These are phyloP conservation scores for Penicillium sp. DNA, from an alignment of 2,329 filamentous ascomycete species.

Conservation along the genomic window DNA sequence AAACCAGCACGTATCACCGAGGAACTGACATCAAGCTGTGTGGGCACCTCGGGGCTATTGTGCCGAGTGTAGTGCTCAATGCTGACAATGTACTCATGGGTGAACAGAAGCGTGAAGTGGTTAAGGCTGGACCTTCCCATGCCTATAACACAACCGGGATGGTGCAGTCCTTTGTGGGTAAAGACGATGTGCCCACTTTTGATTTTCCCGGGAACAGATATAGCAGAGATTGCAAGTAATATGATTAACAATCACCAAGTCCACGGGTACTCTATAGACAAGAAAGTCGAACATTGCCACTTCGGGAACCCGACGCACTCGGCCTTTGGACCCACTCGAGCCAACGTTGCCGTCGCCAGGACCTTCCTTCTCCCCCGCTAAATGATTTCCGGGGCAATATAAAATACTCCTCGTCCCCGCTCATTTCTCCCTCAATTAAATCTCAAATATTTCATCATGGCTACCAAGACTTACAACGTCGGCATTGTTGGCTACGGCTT, in stretches of 20 bases:
- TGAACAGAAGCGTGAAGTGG: constrained; percentile 56
- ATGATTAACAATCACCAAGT: too few species aligned
- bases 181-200: constrained; percentile 18
- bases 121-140: constrained; percentile 17
- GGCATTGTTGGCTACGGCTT: constrained; percentile 61
- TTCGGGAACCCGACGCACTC: constrained; percentile 31
- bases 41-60: constrained; percentile 65
- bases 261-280: too few species aligned
- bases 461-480: constrained; percentile 52
- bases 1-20: constrained; percentile 66
- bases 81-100: constrained; percentile 48
- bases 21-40: constrained; percentile 68
- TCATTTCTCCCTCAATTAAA: constrained; percentile 21
- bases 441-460: constrained; percentile 29
- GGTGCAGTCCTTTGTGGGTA: constrained; percentile 21
- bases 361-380: constrained; percentile 36
- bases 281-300: not conserved
- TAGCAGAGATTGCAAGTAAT: too few species aligned
- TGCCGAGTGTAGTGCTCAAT: constrained; percentile 48
- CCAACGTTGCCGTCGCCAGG: constrained; percentile 40
- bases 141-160: constrained; percentile 19
- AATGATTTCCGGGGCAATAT: not conserved
- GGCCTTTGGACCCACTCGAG: constrained; percentile 19
- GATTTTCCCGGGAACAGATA: constrained; percentile 51
- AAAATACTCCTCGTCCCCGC: not conserved